A percentile compares a stretch with the other conserved stretches of the same genome.
Evolutionary conservation across 441 rosid genomes (phyloP).

Genomic region (Dalechampia spathulata): DNA sequence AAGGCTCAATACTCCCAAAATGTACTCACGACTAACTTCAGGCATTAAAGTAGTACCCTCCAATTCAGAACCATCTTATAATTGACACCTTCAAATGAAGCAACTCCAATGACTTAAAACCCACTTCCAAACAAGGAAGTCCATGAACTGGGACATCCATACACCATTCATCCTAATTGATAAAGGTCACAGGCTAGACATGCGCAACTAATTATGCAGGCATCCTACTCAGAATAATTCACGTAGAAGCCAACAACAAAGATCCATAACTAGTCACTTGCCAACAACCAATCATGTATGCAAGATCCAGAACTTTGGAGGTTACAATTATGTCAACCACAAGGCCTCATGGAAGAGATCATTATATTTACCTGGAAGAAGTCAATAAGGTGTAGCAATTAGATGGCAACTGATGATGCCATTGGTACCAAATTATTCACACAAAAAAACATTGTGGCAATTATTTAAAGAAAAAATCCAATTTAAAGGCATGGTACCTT

Average conservation of each 20-base stretch:
- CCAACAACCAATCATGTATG: constrained; percentile 13
- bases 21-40: too few species aligned
- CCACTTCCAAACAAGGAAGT: constrained; percentile 11
- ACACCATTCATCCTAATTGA: constrained; percentile 11
- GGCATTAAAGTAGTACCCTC: too few species aligned
- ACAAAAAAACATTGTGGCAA: constrained; percentile 7
- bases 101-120: not conserved
- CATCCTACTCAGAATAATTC: constrained; percentile 15
- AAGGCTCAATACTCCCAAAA: too few species aligned
- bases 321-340: constrained; percentile 26
- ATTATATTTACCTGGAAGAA: constrained; percentile 50
- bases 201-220: constrained; percentile 2
- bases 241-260: constrained; percentile 6
- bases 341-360: constrained; percentile 29
- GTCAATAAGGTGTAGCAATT: constrained; percentile 3
- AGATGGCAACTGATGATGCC: not conserved
- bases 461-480: not conserved
- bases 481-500: constrained; percentile 41
- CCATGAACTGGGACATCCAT: too few species aligned
- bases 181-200: too few species aligned
- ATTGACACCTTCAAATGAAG: constrained; percentile 10
- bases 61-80: not conserved
- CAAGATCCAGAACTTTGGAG: constrained; percentile 22
- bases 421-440: not conserved
- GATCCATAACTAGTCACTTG: constrained; percentile 22